Evolutionary conservation across 1,284 basidiomycete genomes (phyloP).

Genomic region (Phellopilus nigrolimitatus): DNA sequence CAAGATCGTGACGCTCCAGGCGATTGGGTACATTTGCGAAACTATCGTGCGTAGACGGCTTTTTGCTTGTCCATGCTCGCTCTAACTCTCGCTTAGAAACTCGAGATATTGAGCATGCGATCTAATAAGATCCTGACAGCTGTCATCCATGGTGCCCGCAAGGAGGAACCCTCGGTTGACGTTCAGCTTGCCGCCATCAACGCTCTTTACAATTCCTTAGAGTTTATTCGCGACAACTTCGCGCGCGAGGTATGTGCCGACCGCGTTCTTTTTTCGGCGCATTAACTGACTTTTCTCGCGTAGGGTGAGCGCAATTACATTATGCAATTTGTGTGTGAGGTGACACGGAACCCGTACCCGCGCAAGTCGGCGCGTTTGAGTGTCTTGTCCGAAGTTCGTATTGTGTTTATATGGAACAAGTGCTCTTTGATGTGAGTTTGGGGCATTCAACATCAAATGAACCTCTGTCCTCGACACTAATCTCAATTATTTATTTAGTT

Average conservation of each 20-base stretch:
- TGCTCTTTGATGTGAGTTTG: conserved; percentile 89
- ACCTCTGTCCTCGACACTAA: background rate
- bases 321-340: conserved; percentile 99
- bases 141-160: conserved; percentile 96
- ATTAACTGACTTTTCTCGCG: conserved; percentile 14
- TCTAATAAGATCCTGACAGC: conserved; percentile 98
- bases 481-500: conserved; percentile 47
- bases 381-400: conserved; percentile 91
- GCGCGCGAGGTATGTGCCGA: conserved; percentile 75
- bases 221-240: conserved; percentile 98
- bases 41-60: conserved; percentile 66
- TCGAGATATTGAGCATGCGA: conserved; percentile 82
- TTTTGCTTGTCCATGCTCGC: conserved; percentile 22
- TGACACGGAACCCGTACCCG: conserved; percentile 84
- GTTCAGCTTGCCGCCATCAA: conserved; percentile 95
- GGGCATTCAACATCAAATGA: conserved; percentile 6
- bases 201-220: conserved; percentile 93
- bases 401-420: conserved; percentile 99
- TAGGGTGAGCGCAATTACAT: conserved; percentile 99
- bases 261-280: conserved; percentile 1
- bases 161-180: conserved; percentile 90
- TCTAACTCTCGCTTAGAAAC: conserved; percentile 54
- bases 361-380: conserved; percentile 93
- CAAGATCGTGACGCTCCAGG: conserved; percentile 86
- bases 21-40: conserved; percentile 98